Percentiles rank a stretch among this genome's conserved stretches.
Evolutionary conservation across 495 filamentous ascomycete genomes (phyloP).

Genomic region (Pyrenula massariospora): DNA sequence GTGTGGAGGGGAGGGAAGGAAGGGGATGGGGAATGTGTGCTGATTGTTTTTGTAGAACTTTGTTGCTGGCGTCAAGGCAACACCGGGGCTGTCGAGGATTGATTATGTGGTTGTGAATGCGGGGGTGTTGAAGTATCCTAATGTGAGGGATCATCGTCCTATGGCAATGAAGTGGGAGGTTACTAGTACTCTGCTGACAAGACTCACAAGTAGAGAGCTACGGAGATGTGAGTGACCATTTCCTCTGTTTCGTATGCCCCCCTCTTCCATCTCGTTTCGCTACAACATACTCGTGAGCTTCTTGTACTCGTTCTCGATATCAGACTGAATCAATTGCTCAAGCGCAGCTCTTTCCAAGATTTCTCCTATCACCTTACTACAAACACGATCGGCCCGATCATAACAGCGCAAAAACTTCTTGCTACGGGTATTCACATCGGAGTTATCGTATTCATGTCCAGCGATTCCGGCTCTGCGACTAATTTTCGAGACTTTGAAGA

Average conservation of each 20-base stretch:
- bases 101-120: slow-evolving; percentile 44
- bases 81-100: slow-evolving; percentile 15
- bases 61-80: not conserved
- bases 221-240: slow-evolving; percentile 44
- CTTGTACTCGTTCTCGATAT: too few species aligned
- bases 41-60: too few species aligned
- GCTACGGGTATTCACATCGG: slow-evolving; percentile 27
- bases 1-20: too few species aligned
- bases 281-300: too few species aligned
- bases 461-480: slow-evolving; percentile 32
- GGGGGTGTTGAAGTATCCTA: slow-evolving; percentile 45
- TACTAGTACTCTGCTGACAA: not conserved
- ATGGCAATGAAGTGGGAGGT: not conserved
- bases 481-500: slow-evolving; percentile 42
- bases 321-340: too few species aligned
- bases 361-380: slow-evolving; percentile 43
- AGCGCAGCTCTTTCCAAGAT: slow-evolving; percentile 30
- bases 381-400: slow-evolving; percentile 46
- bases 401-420: slow-evolving; percentile 39
- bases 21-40: too few species aligned
- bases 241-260: too few species aligned
- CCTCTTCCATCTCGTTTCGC: too few species aligned
- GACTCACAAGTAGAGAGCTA: slow-evolving; percentile 25
- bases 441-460: slow-evolving; percentile 40
- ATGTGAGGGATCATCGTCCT: too few species aligned